A percentile compares a stretch with the other conserved stretches of the same genome.
phyloP scores from a whole-genome alignment of 1,284 basidiomycete species.

The Lentinula novae-zelandiae region DNA sequence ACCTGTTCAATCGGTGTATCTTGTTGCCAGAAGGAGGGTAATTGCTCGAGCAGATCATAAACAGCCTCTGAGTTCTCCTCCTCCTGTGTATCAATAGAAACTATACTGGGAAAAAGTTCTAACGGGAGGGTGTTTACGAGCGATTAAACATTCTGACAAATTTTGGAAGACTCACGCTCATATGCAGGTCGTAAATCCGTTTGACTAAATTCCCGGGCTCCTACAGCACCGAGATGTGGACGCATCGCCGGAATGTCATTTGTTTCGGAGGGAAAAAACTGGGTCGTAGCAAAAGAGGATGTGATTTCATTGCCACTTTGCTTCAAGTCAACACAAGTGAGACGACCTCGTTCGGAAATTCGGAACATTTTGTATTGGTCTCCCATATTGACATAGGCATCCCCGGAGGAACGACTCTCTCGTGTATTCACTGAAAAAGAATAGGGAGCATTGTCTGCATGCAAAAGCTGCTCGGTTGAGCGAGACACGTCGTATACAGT shows the following conservation, averaged over 20 bases:
- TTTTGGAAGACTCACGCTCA: constrained; percentile 36
- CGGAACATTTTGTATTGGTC: constrained; percentile 38
- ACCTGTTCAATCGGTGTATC: constrained; percentile 46
- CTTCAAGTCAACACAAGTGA: neutral
- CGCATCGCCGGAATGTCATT: constrained; percentile 17
- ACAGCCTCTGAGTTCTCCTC: constrained; percentile 35
- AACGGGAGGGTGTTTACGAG: constrained; percentile 11
- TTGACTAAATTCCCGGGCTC: constrained; percentile 37
- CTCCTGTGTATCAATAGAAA: constrained; percentile 25
- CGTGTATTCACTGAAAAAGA: constrained; percentile 31
- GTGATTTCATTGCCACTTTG: neutral
- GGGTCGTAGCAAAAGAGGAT: neutral
- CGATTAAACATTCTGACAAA: neutral
- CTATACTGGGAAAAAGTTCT: constrained; percentile 35
- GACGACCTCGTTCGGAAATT: constrained; percentile 43
- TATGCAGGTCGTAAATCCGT: constrained; percentile 49
- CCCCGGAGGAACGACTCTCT: constrained; percentile 37
- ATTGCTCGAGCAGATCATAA: constrained; percentile 45
- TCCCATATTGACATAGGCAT: constrained; percentile 36
- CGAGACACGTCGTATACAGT: constrained; percentile 60
- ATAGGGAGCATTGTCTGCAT: constrained; percentile 42
- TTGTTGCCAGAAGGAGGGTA: constrained; percentile 54
- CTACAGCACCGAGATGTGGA: constrained; percentile 42
- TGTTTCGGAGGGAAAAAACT: neutral
- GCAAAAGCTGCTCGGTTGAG: constrained; percentile 35